phyloP scores from a whole-genome alignment of 2,329 filamentous ascomycete genomes.

The Colletotrichum acutatum region DNA sequence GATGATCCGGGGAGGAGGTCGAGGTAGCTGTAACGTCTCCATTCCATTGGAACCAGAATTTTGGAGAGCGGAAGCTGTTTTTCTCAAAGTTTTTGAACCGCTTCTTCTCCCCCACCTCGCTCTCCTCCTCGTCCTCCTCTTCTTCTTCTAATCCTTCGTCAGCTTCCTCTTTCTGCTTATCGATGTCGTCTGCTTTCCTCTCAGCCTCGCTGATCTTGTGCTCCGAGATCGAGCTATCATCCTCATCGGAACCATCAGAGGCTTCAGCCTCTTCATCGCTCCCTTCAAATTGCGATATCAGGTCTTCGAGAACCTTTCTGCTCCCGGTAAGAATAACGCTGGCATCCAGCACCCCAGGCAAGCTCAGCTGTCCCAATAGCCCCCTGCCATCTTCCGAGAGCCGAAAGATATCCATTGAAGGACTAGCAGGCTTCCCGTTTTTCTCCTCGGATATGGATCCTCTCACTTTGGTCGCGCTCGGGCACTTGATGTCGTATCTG shows the following conservation, averaged over 20 bases:
- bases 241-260: rapidly evolving
- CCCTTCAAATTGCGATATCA: not conserved
- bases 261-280: not conserved
- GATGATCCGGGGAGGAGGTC: not conserved
- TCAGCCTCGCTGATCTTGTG: not conserved
- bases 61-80: conserved; percentile 30
- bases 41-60: conserved; percentile 32
- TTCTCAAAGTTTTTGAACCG: conserved; percentile 24
- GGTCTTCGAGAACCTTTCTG: conserved; percentile 5
- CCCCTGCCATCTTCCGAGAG: conserved; percentile 24
- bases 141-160: not conserved
- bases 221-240: not conserved
- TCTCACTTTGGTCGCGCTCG: not conserved
- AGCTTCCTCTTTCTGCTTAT: not conserved
- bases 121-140: not conserved
- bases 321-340: conserved; percentile 16
- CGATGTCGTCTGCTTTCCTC: not conserved
- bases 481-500: conserved; percentile 24
- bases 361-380: not conserved
- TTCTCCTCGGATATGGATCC: rapidly evolving
- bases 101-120: not conserved
- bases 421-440: not conserved
- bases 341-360: conserved; percentile 11
- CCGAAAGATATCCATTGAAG: conserved; percentile 14
- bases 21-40: not conserved